Base-by-base conservation (phyloP, 116 monocot species). In the Papilionanthe hybrid region DNA sequence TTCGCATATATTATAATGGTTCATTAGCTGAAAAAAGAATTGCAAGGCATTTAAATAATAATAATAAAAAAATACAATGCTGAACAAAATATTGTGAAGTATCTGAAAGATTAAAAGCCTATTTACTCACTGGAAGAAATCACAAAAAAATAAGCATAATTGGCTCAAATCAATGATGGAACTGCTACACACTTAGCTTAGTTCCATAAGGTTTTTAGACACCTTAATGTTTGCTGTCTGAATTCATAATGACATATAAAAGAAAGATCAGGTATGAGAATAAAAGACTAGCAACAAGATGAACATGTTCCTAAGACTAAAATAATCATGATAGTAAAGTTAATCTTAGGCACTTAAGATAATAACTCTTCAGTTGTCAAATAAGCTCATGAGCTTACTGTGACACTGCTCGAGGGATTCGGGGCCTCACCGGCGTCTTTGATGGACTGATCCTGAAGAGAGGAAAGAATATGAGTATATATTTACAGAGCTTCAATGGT, bases 351-450 rank as follows among this genome's bases (percentile, higher is more conserved):
- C 79, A 41, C 17, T 53, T 53, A 17, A 53, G 17, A 17, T 53
- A 25, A 80, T 66, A 79, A 63, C 77, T 28, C 73, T 56, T 49
- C 58, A 74, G 28, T 53, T 55, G 32, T 82, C 43, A 45, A 41
- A 1, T 10, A 23, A 49, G 78, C 57, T 44, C 23, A 37, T 37
- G 37, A 45, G 65, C 8, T 87, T 78, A 81, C 56, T 84, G 57
- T 7, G 78, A 79, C 20, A 76, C 75, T 22, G 79, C 78, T 43
- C 84, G 81, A 72, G 87, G 87, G n/a, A 49, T 47, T 8, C 87
- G 87, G 1, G 81, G 78, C 78, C 87, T 83, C 45, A 87, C 87
- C 20, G 87, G 84, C 55, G 87, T 87, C 58, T 87, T 87, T 72
- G 87, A 87, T 67, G 87, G 84, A 76, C 87, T 87, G 9, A 87